phyloP scores from a whole-genome alignment of 306 rosid genomes.

The Lagenaria siceraria region DNA sequence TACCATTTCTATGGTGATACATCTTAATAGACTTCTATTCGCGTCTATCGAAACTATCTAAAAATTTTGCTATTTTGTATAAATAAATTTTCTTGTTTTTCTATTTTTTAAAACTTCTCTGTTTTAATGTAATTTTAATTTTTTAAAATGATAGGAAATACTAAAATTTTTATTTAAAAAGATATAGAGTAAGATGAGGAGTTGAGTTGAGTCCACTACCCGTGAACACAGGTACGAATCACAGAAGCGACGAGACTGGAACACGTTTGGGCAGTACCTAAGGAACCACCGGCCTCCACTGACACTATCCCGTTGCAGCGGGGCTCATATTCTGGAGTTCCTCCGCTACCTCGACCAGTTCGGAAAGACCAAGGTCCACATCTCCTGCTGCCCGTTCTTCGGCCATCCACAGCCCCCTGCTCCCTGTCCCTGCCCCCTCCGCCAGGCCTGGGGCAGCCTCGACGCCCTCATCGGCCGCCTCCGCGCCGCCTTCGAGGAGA shows the following conservation, averaged over 20 bases:
- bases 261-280: slow-evolving; percentile 81
- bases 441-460: slow-evolving; percentile 26
- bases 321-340: slow-evolving; percentile 65
- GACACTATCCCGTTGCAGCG: slow-evolving; percentile 55
- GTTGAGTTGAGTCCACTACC: too few species aligned
- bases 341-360: slow-evolving; percentile 40
- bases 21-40: too few species aligned
- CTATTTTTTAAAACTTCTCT: too few species aligned
- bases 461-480: slow-evolving; percentile 85
- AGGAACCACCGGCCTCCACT: slow-evolving; percentile 81
- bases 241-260: slow-evolving; percentile 83
- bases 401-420: slow-evolving; percentile 70
- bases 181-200: too few species aligned
- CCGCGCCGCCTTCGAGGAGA: slow-evolving; percentile 88
- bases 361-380: slow-evolving; percentile 80
- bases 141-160: too few species aligned
- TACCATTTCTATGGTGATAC: too few species aligned
- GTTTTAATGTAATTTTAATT: too few species aligned
- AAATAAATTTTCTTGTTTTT: too few species aligned
- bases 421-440: slow-evolving; percentile 77
- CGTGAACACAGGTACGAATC: slow-evolving; percentile 29
- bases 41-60: too few species aligned
- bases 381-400: slow-evolving; percentile 47
- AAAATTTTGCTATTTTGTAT: too few species aligned
- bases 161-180: too few species aligned